Evolutionary conservation across 768 basidiomycete genomes (phyloP).

Genomic region (Mycena galericulata): DNA sequence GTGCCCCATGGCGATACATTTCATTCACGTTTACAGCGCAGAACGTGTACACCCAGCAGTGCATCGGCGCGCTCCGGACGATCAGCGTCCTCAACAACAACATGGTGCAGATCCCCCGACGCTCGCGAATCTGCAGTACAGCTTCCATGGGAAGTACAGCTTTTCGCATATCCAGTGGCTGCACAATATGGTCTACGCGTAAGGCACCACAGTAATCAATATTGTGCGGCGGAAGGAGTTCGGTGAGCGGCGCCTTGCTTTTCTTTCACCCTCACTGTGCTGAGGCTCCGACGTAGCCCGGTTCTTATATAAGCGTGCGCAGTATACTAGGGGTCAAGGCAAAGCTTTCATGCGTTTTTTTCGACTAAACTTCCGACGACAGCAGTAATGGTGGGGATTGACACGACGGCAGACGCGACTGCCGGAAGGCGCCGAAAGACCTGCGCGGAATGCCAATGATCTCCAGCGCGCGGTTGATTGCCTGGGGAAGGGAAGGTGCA

Average conservation of each 20-base stretch:
- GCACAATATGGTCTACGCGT: slow-evolving; percentile 92
- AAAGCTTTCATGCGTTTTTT: slow-evolving; percentile 84
- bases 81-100: slow-evolving; percentile 87
- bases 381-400: too few species aligned
- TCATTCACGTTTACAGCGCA: slow-evolving; percentile 50
- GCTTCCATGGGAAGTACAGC: slow-evolving; percentile 80
- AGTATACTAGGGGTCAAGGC: slow-evolving; percentile 89
- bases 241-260: slow-evolving; percentile 63
- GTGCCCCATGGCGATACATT: slow-evolving; percentile 1
- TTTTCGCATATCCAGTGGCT: slow-evolving; percentile 93
- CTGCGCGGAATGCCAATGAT: too few species aligned
- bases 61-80: slow-evolving; percentile 73
- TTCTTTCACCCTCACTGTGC: neutral
- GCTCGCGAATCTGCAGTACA: slow-evolving; percentile 74
- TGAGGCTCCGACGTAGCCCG: slow-evolving; percentile 57
- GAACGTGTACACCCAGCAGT: slow-evolving; percentile 81
- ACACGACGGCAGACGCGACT: too few species aligned
- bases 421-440: too few species aligned
- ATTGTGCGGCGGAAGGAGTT: slow-evolving; percentile 93
- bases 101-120: slow-evolving; percentile 79
- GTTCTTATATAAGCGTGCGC: slow-evolving; percentile 85
- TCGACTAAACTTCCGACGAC: too few species aligned
- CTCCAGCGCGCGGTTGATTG: too few species aligned
- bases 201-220: slow-evolving; percentile 91
- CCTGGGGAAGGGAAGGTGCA: too few species aligned